Evolutionary conservation across 306 rosid genomes (phyloP), one percentile per base, ranked within the genome.

Genomic region (Amphicarpaea edgeworthii): DNA sequence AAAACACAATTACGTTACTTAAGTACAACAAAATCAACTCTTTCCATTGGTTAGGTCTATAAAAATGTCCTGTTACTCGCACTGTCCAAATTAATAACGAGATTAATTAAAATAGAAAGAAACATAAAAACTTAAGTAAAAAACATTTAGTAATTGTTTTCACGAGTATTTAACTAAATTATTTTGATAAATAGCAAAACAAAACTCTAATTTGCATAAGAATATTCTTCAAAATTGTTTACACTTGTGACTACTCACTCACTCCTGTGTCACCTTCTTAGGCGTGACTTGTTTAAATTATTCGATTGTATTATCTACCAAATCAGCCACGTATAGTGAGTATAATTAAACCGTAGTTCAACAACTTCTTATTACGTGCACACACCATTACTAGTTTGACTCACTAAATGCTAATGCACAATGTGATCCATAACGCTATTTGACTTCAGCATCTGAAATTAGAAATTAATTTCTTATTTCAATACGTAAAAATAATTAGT

Each of bases 251-350:
- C 72, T 37, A 32, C 3, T 17, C 7, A 26, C 7, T 8, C n/a
- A 34, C 40, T 55, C 17, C 15, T 42, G 70, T 21, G 70, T 49
- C 49, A 50, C 6, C 43, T 42, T 8, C 61, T 69, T 24, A 38
- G 15, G 62, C 81, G 82, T 84, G 85, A 77, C 42, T 72, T 68
- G 26, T 71, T 57, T 84, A 41, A 72, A 84, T 84, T 66, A 53
- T n/a, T 11, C 55, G 42, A 68, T 55, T 54, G 15, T 59, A 67
- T 78, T 65, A 83, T 74, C 67, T 28, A 72, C 85, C 74, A 77
- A 72, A 72, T 64, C 84, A 63, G 49, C 76, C 85, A 84, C 75
- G 78, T 77, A n/a, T n/a, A 69, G 57, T 73, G 30, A 32, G 14
- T 19, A 71, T 60, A 61, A 80, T 81, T 28, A 67, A 72, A 68